Conservation (phyloP, 805 yeast species). For the Myxozyma monticola region DNA sequence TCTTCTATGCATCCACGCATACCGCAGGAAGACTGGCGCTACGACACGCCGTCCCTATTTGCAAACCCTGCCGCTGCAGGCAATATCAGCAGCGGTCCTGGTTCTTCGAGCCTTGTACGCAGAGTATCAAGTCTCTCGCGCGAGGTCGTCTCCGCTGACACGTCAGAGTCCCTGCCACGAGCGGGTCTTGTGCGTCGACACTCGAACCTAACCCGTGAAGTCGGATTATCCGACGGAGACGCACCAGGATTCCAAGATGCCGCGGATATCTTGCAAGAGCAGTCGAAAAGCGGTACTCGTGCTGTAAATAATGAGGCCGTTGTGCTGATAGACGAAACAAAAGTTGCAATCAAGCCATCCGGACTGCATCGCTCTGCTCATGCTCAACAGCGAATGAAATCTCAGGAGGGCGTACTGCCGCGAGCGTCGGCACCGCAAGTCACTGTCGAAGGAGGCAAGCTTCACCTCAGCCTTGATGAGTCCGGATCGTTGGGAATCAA, state of each 20-base stretch:
- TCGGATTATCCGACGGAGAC: slow-evolving; percentile 10
- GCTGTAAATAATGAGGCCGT: slow-evolving; percentile 17
- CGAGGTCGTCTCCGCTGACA: background rate
- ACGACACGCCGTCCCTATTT: slow-evolving; percentile 9
- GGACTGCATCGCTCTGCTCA: background rate
- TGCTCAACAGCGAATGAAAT: background rate
- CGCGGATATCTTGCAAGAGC: slow-evolving; percentile 18
- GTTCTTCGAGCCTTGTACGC: background rate
- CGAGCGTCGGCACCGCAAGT: slow-evolving; percentile 4
- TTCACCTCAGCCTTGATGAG: slow-evolving; percentile 14
- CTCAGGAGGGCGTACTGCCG: background rate
- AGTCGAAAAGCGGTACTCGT: background rate
- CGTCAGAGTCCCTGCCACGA: background rate
- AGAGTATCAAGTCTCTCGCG: background rate
- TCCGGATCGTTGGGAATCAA: slow-evolving; percentile 1
- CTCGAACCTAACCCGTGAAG: slow-evolving; percentile 25
- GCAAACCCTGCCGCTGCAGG: slow-evolving; percentile 3
- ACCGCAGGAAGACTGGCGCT: slow-evolving; percentile 5
- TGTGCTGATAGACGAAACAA: slow-evolving; percentile 10
- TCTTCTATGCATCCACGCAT: background rate
- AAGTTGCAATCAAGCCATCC: too few relatives aligned
- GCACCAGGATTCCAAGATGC: slow-evolving; percentile 22
- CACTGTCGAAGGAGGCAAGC: slow-evolving; percentile 13
- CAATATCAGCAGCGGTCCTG: background rate
- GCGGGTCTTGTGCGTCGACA: slow-evolving; percentile 10